These are phyloP conservation scores for Neurospora sp. DNA, from an alignment of 495 filamentous ascomycete species.

Conservation along the genomic window DNA sequence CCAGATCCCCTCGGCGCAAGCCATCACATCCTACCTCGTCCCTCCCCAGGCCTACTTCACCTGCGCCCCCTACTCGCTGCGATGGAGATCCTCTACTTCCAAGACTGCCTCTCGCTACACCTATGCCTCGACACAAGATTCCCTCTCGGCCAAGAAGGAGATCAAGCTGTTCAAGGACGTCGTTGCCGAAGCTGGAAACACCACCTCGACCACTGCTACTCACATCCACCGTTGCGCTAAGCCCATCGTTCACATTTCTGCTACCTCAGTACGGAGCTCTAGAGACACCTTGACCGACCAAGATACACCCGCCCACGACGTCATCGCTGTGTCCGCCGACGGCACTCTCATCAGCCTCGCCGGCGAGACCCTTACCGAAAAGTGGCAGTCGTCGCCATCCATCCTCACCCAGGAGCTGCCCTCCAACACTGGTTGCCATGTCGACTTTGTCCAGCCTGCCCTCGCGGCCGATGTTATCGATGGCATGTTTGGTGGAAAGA, in stretches of 20 bases:
- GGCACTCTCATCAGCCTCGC: constrained; percentile 29
- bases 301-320: constrained; percentile 13
- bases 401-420: constrained; percentile 27
- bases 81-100: constrained; percentile 43
- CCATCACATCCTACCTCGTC: constrained; percentile 75
- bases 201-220: constrained; percentile 22
- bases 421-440: constrained; percentile 16
- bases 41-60: constrained; percentile 72
- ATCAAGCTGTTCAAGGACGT: constrained; percentile 49
- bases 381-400: constrained; percentile 26
- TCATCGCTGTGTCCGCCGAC: constrained; percentile 29
- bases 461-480: constrained; percentile 31
- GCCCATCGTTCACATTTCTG: constrained; percentile 19
- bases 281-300: not conserved
- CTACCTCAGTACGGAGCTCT: constrained; percentile 13
- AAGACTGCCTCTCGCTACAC: constrained; percentile 57
- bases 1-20: constrained; percentile 67
- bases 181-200: constrained; percentile 50
- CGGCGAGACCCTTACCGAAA: constrained; percentile 29
- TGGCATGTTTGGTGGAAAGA: constrained; percentile 31
- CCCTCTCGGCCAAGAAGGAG: constrained; percentile 22
- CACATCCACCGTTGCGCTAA: constrained; percentile 9
- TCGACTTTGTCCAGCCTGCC: constrained; percentile 30
- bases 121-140: constrained; percentile 44
- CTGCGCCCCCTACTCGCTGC: constrained; percentile 65